These are phyloP conservation scores for Lentinus brumalis DNA, from an alignment of 768 basidiomycete species.

Conservation along the genomic window DNA sequence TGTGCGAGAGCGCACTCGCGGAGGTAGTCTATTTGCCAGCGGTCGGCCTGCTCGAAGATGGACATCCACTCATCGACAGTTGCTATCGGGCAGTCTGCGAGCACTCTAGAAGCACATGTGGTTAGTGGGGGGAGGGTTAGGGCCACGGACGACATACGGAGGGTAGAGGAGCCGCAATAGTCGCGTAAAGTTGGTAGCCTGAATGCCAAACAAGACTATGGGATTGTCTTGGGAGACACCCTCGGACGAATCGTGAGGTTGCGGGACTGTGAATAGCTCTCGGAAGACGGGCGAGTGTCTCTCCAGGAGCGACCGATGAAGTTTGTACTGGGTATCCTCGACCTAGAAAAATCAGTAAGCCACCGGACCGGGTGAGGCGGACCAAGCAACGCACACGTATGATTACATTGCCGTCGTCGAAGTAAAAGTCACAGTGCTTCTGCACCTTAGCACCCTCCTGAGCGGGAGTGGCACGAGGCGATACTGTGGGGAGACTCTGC, in stretches of 20 bases:
- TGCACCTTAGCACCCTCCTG: background rate
- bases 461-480: background rate
- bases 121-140: background rate
- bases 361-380: too few species aligned
- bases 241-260: constrained; percentile 14
- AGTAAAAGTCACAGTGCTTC: constrained; percentile 18
- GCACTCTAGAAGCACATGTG: background rate
- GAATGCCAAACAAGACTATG: constrained; percentile 15
- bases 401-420: constrained; percentile 20
- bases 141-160: background rate
- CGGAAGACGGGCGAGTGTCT: constrained; percentile 18
- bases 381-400: constrained; percentile 7
- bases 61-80: constrained; percentile 22
- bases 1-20: constrained; percentile 8
- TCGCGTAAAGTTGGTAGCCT: constrained; percentile 15
- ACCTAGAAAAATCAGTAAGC: constrained; percentile 6
- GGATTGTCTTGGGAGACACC: constrained; percentile 17
- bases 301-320: constrained; percentile 20
- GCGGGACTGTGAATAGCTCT: constrained; percentile 18
- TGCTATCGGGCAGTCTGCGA: constrained; percentile 10
- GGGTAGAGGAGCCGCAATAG: constrained; percentile 20
- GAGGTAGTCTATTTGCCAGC: constrained; percentile 20
- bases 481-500: background rate
- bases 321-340: constrained; percentile 12
- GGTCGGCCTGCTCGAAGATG: constrained; percentile 17